A percentile compares a stretch with the other conserved stretches of the same genome.
Conservation (phyloP, 192 early-diverging fungal species). For the Coemansia reversa region DNA sequence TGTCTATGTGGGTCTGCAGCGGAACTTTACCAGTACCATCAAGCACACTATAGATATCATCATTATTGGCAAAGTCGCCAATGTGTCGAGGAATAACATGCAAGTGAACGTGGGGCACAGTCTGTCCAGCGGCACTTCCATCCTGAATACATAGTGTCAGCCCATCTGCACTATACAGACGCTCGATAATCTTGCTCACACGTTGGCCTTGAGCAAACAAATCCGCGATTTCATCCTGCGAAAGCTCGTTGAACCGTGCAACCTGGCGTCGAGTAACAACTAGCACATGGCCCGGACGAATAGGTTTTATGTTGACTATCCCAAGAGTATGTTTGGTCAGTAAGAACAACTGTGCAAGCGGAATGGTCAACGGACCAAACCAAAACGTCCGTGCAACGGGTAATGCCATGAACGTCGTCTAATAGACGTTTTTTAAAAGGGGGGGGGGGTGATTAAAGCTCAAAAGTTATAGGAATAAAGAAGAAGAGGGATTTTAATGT, state of each 20-base stretch:
- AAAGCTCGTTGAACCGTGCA: slow-evolving; percentile 73
- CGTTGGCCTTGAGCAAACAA: slow-evolving; percentile 78
- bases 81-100: slow-evolving; percentile 83
- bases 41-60: slow-evolving; percentile 84
- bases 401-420: not conserved
- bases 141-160: slow-evolving; percentile 83
- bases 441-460: not conserved
- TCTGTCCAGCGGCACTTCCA: slow-evolving; percentile 70
- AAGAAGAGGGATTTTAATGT: not conserved
- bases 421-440: not conserved
- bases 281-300: slow-evolving; percentile 80
- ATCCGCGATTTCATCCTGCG: slow-evolving; percentile 77
- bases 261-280: slow-evolving; percentile 69
- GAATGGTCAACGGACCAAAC: slow-evolving; percentile 77
- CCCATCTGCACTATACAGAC: slow-evolving; percentile 64
- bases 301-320: slow-evolving; percentile 92
- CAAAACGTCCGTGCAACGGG: slow-evolving; percentile 5
- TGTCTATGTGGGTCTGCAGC: slow-evolving; percentile 53
- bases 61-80: slow-evolving; percentile 82
- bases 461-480: not conserved
- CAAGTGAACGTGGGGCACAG: slow-evolving; percentile 88
- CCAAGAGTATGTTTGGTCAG: slow-evolving; percentile 68
- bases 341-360: slow-evolving; percentile 74
- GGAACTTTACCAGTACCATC: slow-evolving; percentile 48
- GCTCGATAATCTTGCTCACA: slow-evolving; percentile 73